Conservation (phyloP, 1,139 yeast genomes). For the Candida sp. region DNA sequence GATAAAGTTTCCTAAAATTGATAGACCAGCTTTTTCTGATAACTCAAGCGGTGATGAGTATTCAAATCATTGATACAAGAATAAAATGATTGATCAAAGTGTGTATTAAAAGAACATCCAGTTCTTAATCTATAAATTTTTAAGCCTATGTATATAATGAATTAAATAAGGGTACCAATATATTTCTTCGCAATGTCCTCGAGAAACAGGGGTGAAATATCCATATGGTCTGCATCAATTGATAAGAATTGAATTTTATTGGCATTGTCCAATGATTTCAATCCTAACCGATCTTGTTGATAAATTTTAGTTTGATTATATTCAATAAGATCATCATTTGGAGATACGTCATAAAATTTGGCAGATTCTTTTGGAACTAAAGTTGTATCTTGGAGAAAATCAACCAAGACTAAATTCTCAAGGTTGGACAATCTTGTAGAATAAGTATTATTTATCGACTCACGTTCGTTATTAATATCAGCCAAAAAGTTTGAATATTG, state of each 20-base stretch:
- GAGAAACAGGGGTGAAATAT: conserved; percentile 49
- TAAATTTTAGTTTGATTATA: conserved; percentile 51
- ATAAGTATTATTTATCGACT: conserved; percentile 28
- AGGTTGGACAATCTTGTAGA: conserved; percentile 37
- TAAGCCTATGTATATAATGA: not conserved
- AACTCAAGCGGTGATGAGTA: not conserved
- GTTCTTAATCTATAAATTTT: not conserved
- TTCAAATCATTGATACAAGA: not conserved
- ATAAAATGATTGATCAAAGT: not conserved
- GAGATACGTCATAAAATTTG: conserved; percentile 55
- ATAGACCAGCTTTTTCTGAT: not conserved
- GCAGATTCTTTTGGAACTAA: conserved; percentile 74
- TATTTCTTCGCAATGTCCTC: conserved; percentile 33
- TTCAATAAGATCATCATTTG: conserved; percentile 39
- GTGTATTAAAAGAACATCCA: not conserved
- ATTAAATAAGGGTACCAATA: conserved; percentile 17
- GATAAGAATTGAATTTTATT: conserved; percentile 45
- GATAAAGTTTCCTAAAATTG: not conserved
- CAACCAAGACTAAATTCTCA: conserved; percentile 54
- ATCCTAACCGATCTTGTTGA: conserved; percentile 56
- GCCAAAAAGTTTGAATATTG: conserved; percentile 55
- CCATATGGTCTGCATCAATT: conserved; percentile 69
- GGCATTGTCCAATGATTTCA: conserved; percentile 41
- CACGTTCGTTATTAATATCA: conserved; percentile 61
- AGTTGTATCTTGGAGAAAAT: conserved; percentile 61